Base-by-base conservation (phyloP, 139 green algal genomes). In the Ulvella scutata region DNA sequence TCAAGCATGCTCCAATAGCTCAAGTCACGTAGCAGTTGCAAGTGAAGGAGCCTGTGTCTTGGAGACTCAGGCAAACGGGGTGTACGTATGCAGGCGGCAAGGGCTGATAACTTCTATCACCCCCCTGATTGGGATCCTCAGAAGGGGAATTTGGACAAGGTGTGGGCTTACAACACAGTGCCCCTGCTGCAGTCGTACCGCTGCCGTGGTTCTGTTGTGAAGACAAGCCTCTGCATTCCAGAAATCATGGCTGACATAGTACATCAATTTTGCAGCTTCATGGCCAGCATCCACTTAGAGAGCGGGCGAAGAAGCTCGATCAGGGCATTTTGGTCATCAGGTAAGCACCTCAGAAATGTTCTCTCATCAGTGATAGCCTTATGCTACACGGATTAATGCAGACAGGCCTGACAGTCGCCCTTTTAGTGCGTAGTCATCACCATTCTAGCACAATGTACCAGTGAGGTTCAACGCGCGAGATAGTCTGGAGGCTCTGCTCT, bases 51-150 rank as follows among this genome's bases (percentile, higher is more conserved):
- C 7, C 23, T 62, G 21, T 7, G 40, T 26, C 35, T 86, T 88
- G 88, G 87, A 79, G n/a, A 84, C 87, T 3, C 67, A 91, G 2
- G 84, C 85, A 37, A n/a, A n/a, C n/a, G n/a, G n/a, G n/a, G n/a
- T n/a, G n/a, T n/a, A n/a, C n/a, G n/a, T 67, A 26, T 29, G 51
- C 51, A 67, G 51, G 93, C 93, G 35, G 92, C 89, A 2, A 80
- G 85, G 31, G 93, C 93, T 10, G 93, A 98, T 51, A 93, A 93
- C 77, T 97, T 98, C 67, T 97, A 97, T 59, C 94, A 91, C 72
- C 89, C 93, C 0, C 87, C 90, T 2, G 87, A 89, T 40, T 97
- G 84, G 75, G 88, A 96, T 82, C 92, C 91, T 2, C 79, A 82
- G 9, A 94, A 95, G 74, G 86, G 91, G 4, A 82, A 72, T 29